Percentiles rank a stretch among this genome's conserved stretches.
These are phyloP conservation scores for Hyaloscypha bicolor DNA, from an alignment of 495 filamentous ascomycete genomes.

Conservation along the genomic window DNA sequence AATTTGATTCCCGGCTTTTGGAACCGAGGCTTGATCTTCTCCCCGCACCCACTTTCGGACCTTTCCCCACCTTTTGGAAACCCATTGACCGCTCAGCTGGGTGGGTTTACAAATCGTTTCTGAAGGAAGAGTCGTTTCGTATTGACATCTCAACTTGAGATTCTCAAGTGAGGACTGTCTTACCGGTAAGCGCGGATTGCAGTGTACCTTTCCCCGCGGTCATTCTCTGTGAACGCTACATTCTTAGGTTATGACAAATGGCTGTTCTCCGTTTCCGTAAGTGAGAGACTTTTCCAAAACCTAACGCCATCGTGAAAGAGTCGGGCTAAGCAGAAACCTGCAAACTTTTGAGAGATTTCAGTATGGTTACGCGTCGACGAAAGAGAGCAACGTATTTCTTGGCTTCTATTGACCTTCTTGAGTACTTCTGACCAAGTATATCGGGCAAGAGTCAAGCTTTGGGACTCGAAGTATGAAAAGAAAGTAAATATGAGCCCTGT, in stretches of 20 bases:
- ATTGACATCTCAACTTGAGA: too few relatives aligned
- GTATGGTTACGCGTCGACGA: too few relatives aligned
- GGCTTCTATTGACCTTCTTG: too few relatives aligned
- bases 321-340: too few relatives aligned
- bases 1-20: not conserved
- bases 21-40: not conserved
- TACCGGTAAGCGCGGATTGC: not conserved
- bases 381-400: too few relatives aligned
- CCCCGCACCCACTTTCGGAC: not conserved
- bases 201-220: not conserved
- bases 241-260: not conserved
- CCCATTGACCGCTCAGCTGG: not conserved
- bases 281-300: not conserved
- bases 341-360: too few relatives aligned
- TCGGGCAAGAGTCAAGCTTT: too few relatives aligned
- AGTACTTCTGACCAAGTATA: too few relatives aligned
- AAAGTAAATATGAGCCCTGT: too few relatives aligned
- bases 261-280: not conserved
- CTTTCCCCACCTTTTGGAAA: not conserved
- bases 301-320: too few relatives aligned
- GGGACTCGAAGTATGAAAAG: too few relatives aligned
- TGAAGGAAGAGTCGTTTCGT: not conserved
- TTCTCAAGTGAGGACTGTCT: not conserved
- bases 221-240: too few relatives aligned
- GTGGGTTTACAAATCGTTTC: not conserved